These are phyloP conservation scores for Fraxinus xanthoxyloides DNA, from an alignment of 305 asterid species.

Conservation along the genomic window DNA sequence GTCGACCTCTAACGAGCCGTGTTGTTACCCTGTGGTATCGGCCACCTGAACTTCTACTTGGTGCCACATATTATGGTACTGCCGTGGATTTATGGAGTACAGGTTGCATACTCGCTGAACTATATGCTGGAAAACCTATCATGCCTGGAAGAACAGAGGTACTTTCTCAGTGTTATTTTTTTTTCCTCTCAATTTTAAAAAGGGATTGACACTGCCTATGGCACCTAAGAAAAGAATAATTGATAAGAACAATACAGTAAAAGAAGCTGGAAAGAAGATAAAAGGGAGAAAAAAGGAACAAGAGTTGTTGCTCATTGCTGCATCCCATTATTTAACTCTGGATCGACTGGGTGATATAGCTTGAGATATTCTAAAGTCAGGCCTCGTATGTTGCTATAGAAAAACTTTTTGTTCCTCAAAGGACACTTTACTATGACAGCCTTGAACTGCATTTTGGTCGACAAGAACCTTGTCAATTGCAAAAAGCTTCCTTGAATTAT, in stretches of 20 bases:
- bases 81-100: slow-evolving; percentile 96
- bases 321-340: not conserved
- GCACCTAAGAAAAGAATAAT: not conserved
- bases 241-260: not conserved
- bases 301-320: not conserved
- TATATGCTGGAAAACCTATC: slow-evolving; percentile 89
- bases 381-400: not conserved
- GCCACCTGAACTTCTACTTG: slow-evolving; percentile 94
- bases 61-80: slow-evolving; percentile 76
- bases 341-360: not conserved
- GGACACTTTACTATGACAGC: not conserved
- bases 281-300: not conserved
- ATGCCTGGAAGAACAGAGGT: slow-evolving; percentile 99
- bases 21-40: slow-evolving; percentile 95
- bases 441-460: not conserved
- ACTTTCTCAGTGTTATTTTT: not conserved
- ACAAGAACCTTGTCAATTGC: not conserved
- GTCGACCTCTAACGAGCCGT: slow-evolving; percentile 82
- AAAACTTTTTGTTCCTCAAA: not conserved
- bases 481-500: not conserved
- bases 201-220: not conserved
- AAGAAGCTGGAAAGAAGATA: not conserved
- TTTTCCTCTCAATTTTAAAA: not conserved
- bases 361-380: not conserved
- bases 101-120: slow-evolving; percentile 86